Evolutionary conservation across 257 asterid species (phyloP), one percentile per base, ranked within the genome.

Genomic region (Thymus mandschuricus): DNA sequence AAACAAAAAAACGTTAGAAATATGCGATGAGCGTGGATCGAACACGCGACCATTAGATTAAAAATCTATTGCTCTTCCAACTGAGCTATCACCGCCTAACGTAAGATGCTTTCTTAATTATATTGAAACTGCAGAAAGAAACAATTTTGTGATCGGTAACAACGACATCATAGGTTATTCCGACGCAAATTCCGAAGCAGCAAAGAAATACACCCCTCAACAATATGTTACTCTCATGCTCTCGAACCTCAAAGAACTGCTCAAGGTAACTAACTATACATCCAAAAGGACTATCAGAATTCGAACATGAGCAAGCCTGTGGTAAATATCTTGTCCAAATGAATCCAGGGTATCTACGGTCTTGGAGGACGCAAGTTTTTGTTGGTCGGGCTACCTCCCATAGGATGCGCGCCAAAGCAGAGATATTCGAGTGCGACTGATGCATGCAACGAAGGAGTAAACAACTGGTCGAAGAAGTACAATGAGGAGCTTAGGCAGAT

Each of bases 61-160:
- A 84, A 88, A 89, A 94, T 86, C 90, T 86, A 87, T 78, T 91
- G 92, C 92, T 87, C 92, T 81, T 83, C 93, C 94, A 82, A 87
- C 89, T 87, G 89, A 85, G 91, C 91, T 89, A 87, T 89, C 90
- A 88, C 89, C 87, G 86, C 89, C 21, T 21, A 21, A 21, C 0
- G 21, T 21, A 21, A 21, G 21, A 21, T 21, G 21, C 21, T 21
- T 21, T 21, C 21, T 21, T 21, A 21, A 21, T 21, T 28, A 0
- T 5, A 29, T 3, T 60, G 21, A 21, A 21, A 21, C 0, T 21
- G 21, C 21, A 90, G 96, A 72, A 48, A 1, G 79, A 63, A 1
- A 68, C 83, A 2, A 76, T 91, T 8, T 77, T 13, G 88, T 89
- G 6, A 91, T 93, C 5, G 98, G 97, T 15, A 93, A 89, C 88